Conservation (phyloP, 2,329 filamentous ascomycete species). For the Juglanconis sp. region DNA sequence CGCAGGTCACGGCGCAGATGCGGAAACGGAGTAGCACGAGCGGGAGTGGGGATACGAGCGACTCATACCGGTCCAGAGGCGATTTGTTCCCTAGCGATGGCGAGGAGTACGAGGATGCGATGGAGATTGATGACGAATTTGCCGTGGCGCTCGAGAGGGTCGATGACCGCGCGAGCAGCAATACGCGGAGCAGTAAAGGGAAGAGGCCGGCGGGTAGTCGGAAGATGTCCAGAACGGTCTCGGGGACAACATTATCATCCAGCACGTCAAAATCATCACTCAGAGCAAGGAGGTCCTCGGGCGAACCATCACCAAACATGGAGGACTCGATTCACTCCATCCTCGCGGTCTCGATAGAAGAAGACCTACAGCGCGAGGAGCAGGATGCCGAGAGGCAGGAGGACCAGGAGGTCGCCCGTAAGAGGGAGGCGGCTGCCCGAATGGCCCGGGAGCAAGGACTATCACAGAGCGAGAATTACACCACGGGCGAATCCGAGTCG, state of each 20-base stretch:
- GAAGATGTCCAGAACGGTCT: slow-evolving; percentile 49
- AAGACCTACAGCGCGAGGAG: slow-evolving; percentile 48
- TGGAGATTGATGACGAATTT: slow-evolving; percentile 91
- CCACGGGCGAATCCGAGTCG: slow-evolving; percentile 32
- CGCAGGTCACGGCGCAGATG: slow-evolving; percentile 22
- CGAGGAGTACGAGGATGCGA: slow-evolving; percentile 84
- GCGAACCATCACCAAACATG: slow-evolving; percentile 31
- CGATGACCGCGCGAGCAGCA: slow-evolving; percentile 69
- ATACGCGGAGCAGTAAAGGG: slow-evolving; percentile 58
- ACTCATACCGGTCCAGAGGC: slow-evolving; percentile 81
- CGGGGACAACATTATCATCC: slow-evolving; percentile 56
- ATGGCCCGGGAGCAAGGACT: slow-evolving; percentile 51
- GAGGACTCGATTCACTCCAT: slow-evolving; percentile 33
- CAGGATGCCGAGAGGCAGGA: slow-evolving; percentile 49
- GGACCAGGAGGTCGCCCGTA: slow-evolving; percentile 49
- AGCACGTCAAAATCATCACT: slow-evolving; percentile 27
- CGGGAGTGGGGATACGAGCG: slow-evolving; percentile 76
- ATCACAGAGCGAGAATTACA: slow-evolving; percentile 26
- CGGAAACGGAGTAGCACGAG: slow-evolving; percentile 74
- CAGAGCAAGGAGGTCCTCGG: slow-evolving; percentile 23
- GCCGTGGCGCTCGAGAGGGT: slow-evolving; percentile 76
- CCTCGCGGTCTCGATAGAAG: slow-evolving; percentile 43
- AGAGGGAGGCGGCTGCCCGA: slow-evolving; percentile 49
- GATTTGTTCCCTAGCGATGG: slow-evolving; percentile 88
- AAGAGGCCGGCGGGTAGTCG: slow-evolving; percentile 43